Base-by-base conservation (phyloP, 1,284 basidiomycete species). In the Neotropicomus parvogracilis region DNA sequence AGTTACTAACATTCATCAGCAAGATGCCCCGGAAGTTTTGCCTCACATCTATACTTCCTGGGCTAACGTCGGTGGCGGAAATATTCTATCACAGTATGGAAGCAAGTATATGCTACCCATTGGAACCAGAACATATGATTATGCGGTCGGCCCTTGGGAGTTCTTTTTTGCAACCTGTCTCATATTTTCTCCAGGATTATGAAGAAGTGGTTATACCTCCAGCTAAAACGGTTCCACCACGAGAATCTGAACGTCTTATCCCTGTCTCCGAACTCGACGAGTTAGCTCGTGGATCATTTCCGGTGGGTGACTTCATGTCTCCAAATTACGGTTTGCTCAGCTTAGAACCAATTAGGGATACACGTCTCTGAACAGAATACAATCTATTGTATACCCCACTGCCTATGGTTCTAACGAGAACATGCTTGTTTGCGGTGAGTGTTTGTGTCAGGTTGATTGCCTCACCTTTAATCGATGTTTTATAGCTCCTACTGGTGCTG, bases 401-500 rank as follows among this genome's bases (percentile, higher is more conserved):
- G 97, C 95, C 2, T 98, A 97, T 70, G 76, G 81, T 19, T 89
- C 92, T 1, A 98, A 97, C 58, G 97, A 98, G 69, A 99, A 99
- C 63, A 82, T 99, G 75, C 82, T 99, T 32, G 79, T 99, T 44
- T 99, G 95, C 59, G 91, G 91, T 91, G 60, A 59, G 82, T 70
- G n/a, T 20, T 49, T 16, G 40, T n/a, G 48, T 41, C 40, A 13
- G 40, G 26, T 28, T 32, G 35, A 49, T 37, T 35, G 33, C 7
- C 16, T 35, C 7, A 20, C 44, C 31, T 46, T 29, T 45, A 10
- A 50, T 39, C 42, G 26, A 48, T 52, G 52, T 46, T 54, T 29
- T 38, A 35, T 51, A 93, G 93, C 94, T 62, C 94, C 94, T 1
- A 97, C 94, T 52, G 94, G 94, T 77, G 94, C 94, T 56, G 91